Base-by-base conservation (phyloP, 352 stramenopile species). In the Pythium sp. region DNA sequence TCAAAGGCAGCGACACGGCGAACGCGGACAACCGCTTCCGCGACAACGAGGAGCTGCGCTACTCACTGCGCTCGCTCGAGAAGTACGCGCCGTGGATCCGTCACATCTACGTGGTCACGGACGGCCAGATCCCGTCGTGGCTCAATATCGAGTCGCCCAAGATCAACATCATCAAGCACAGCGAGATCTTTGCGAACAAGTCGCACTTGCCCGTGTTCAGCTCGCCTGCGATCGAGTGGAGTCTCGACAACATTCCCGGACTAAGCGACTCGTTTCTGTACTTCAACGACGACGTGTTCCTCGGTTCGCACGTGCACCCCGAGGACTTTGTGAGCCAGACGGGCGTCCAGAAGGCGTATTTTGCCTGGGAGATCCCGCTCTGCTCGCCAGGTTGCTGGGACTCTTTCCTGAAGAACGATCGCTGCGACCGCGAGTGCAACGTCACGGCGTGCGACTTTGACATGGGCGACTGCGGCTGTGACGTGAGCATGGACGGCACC, bases 251-350 rank as follows among this genome's bases (percentile, higher is more conserved):
- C 65, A 98, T 99, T 65, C 92, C 89, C 0, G 92, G 90, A 1
- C 76, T 99, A 7, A 97, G 88, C 62, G 77, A 96, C 24, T 87
- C 89, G 63, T 99, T 99, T 70, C 65, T 99, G 4, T 99, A 99
- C 75, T 98, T 99, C 69, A 99, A 98, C 72, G 95, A 99, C 72
- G 95, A 99, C 74, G 94, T 99, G 11, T 96, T 99, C 68, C 78
- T 99, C 0, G 95, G 94, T 46, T 81, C 89, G 18, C 76, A 78
- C 12, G 86, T 97, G 14, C 78, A 82, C 56, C 95, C 95, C 0
- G 91, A 97, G 55, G 95, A 99, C 68, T 98, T 99, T 83, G 79
- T 97, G 15, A 90, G 80, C 24, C 82, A 92, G 67, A 77, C 70
- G 11, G 87, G 88, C 22, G 86, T 94, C 20, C 93, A 98, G 70